phyloP scores from a whole-genome alignment of 176 grass and related monocot genomes.

The Aegilops tauschii region DNA sequence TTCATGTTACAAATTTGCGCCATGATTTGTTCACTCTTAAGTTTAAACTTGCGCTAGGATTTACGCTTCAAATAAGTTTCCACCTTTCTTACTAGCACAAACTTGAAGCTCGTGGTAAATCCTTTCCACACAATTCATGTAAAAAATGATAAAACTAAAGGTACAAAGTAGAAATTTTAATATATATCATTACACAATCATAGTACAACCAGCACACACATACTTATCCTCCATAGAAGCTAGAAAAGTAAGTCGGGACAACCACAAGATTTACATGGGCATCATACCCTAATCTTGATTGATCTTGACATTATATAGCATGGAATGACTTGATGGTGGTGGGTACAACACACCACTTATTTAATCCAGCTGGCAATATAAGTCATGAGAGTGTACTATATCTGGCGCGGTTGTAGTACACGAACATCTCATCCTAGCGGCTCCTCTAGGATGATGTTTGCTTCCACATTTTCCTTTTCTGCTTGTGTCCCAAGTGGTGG shows the following conservation, averaged over 20 bases:
- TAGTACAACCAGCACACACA: background rate
- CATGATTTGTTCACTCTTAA: no score
- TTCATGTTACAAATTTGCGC: no score
- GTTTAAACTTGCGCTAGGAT: no score
- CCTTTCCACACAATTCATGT: no score
- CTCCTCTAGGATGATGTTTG: background rate
- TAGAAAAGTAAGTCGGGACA: background rate
- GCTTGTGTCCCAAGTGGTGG: background rate
- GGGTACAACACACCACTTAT: background rate
- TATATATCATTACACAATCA: background rate
- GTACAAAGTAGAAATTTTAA: background rate
- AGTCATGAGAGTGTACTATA: background rate
- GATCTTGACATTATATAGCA: background rate
- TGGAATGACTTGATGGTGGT: background rate
- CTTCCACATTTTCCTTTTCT: background rate
- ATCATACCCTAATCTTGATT: background rate
- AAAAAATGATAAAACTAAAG: no score
- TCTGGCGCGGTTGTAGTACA: background rate
- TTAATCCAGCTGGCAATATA: background rate
- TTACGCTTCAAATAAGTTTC: no score
- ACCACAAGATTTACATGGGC: background rate
- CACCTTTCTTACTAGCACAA: no score
- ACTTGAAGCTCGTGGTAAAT: no score
- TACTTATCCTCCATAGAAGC: background rate
- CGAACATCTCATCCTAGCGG: background rate